Evolutionary conservation across 1,139 yeast genomes (phyloP).

Genomic region (Pichia sp.): DNA sequence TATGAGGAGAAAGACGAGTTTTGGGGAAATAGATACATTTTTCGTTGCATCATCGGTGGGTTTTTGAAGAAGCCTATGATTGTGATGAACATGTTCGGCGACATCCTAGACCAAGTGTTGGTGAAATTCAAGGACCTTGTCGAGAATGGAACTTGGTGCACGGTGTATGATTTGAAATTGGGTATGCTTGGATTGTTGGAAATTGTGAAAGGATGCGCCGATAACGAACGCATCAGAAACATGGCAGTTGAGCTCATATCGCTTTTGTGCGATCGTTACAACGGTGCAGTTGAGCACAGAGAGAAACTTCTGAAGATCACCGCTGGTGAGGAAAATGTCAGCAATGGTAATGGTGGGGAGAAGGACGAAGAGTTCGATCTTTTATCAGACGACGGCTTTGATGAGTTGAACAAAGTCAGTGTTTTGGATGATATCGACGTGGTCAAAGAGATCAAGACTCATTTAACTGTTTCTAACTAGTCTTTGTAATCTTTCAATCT

Average conservation of each 20-base stretch:
- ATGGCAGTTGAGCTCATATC: constrained; percentile 5
- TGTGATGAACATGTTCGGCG: constrained; percentile 5
- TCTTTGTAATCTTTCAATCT: neutral
- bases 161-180: constrained; percentile 51
- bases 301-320: constrained; percentile 14
- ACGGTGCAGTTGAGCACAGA: constrained; percentile 18
- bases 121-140: constrained; percentile 10
- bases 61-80: constrained; percentile 8
- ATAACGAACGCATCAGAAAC: neutral
- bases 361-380: constrained; percentile 38
- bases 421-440: constrained; percentile 49
- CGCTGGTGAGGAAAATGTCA: constrained; percentile 6
- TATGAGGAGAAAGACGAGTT: constrained; percentile 14
- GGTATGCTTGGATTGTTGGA: constrained; percentile 34
- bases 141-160: constrained; percentile 11
- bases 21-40: constrained; percentile 12
- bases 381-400: constrained; percentile 43
- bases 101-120: constrained; percentile 9
- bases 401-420: constrained; percentile 50
- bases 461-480: neutral
- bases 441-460: constrained; percentile 23
- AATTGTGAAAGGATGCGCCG: constrained; percentile 2
- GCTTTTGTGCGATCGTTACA: constrained; percentile 5
- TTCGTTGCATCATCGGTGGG: constrained; percentile 15
- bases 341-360: neutral